Evolutionary conservation across 257 asterid genomes (phyloP), one percentile per base, ranked within the genome.

Genomic region (Solanum medicagineum): DNA sequence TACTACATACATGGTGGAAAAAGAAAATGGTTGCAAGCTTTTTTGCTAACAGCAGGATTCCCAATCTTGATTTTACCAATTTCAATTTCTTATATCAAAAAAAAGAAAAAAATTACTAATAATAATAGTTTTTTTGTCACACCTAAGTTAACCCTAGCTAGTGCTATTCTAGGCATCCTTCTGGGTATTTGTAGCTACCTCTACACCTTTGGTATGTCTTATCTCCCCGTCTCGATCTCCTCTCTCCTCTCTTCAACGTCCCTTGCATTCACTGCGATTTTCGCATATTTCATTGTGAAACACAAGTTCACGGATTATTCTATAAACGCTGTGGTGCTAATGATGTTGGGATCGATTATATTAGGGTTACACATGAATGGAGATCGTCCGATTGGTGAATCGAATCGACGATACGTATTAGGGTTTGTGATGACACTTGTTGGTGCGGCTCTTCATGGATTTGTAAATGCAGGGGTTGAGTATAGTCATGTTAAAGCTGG

Each of bases 381-480:
- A 7, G 89, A 89, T 74, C 88, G 87, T 6, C 91, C 88, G 1
- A 44, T 14, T 0, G 91, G 91, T 1, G 91, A 89, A 85, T 87
- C 91, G 9, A 42, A 87, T 26, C 56, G 83, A 2, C 44, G 54
- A 4, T 87, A 89, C 16, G 8, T 10, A 7, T 59, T 89, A 15
- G 91, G 91, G 20, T 87, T 87, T n/a, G 84, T 89, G 51, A 89
- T 87, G 87, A 89, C 87, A 29, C 22, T 89, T 26, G 60, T 75
- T 22, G 91, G 57, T 20, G 89, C 91, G 47, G 91, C 88, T 6
- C 73, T 87, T 19, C 91, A 89, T 87, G 91, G 91, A 17, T 87
- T 87, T 47, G 0, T 89, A 17, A 83, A 87, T 84, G 82, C 88
- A 1, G 89, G 85, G 16, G 81, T 87, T 7, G 91, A 89, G 74